Conservation (phyloP, 1,284 basidiomycete genomes). For the Naganishia albida region DNA sequence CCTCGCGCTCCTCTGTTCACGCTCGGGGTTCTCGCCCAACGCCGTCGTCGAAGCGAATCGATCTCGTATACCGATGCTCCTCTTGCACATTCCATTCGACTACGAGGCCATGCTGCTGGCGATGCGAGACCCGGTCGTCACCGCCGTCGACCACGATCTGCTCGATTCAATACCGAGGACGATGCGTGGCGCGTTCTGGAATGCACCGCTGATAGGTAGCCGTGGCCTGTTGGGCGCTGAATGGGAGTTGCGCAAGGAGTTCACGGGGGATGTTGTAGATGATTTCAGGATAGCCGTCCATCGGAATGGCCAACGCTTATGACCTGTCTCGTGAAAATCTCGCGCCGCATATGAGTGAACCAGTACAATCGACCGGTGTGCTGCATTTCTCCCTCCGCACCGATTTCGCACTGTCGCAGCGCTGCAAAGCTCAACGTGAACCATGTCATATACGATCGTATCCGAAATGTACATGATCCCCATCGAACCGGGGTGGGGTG, state of each 20-base stretch:
- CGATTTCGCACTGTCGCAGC: too few species aligned
- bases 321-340: neutral
- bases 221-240: slow-evolving; percentile 62
- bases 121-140: slow-evolving; percentile 1
- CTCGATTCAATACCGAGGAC: slow-evolving; percentile 5
- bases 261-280: slow-evolving; percentile 9
- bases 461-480: slow-evolving; percentile 27
- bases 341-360: neutral
- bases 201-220: slow-evolving; percentile 62
- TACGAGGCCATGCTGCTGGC: slow-evolving; percentile 28
- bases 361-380: neutral
- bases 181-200: slow-evolving; percentile 60
- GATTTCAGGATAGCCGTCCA: slow-evolving; percentile 17
- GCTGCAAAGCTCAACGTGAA: slow-evolving; percentile 18
- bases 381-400: too few species aligned
- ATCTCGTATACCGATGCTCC: slow-evolving; percentile 71
- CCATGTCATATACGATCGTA: slow-evolving; percentile 27
- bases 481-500: slow-evolving; percentile 16
- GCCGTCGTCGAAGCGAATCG: slow-evolving; percentile 68
- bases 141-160: slow-evolving; percentile 25
- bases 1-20: slow-evolving; percentile 72
- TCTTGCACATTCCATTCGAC: slow-evolving; percentile 66
- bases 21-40: slow-evolving; percentile 70
- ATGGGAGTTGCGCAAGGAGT: slow-evolving; percentile 69
- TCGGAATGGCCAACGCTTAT: slow-evolving; percentile 9